Evolutionary conservation across 768 basidiomycete species (phyloP).

Genomic region (Leucocoprinus sp.): DNA sequence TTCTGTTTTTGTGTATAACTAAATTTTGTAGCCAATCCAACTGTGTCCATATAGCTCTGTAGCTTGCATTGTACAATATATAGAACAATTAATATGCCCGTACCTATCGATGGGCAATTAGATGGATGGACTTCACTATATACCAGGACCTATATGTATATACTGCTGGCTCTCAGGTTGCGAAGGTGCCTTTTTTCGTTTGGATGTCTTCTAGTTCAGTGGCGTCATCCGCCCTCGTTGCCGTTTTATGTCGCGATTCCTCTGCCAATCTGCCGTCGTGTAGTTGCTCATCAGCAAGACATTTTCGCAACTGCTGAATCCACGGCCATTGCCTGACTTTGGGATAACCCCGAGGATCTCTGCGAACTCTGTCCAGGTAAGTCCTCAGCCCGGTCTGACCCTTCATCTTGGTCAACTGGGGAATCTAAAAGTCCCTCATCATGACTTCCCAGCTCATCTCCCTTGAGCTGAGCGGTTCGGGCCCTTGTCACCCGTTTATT

Average conservation of each 20-base stretch:
- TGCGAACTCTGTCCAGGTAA: not conserved
- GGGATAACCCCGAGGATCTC: not conserved
- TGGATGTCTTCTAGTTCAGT: not conserved
- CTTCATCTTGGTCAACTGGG: slow-evolving; percentile 5
- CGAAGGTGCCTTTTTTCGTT: too few relatives aligned
- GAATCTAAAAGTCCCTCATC: slow-evolving; percentile 1
- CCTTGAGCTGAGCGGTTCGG: slow-evolving; percentile 9
- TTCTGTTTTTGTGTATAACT: slow-evolving; percentile 1
- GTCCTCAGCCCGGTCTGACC: not conserved
- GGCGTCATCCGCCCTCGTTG: not conserved
- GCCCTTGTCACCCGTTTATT: slow-evolving; percentile 23
- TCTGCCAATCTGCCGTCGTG: not conserved
- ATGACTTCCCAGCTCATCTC: slow-evolving; percentile 7
- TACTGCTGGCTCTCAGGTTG: too few relatives aligned
- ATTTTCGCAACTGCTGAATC: not conserved
- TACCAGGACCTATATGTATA: too few relatives aligned
- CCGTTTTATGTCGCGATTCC: not conserved
- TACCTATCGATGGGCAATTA: not conserved
- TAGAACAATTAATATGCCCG: too few relatives aligned
- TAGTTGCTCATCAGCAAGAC: not conserved
- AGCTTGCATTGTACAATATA: slow-evolving; percentile 4
- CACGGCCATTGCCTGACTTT: not conserved
- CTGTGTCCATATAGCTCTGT: slow-evolving; percentile 5
- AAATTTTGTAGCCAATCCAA: slow-evolving; percentile 2
- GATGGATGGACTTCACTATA: not conserved